Evolutionary conservation across 2,329 filamentous ascomycete species (phyloP).

Genomic region (Trichoderma sp.): DNA sequence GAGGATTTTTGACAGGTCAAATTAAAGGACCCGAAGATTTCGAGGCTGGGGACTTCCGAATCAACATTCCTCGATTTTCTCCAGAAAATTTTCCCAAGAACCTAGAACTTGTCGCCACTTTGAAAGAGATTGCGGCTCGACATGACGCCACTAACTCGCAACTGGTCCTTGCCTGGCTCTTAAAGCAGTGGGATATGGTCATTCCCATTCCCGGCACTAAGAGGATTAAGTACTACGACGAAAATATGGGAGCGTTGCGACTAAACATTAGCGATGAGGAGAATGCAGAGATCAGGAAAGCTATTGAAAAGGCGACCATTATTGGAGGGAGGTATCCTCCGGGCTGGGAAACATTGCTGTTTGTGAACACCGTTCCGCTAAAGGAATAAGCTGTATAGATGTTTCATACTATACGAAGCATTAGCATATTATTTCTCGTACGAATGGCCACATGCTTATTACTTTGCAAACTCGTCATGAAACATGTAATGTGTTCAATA

Average conservation of each 20-base stretch:
- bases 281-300: not conserved
- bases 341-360: not conserved
- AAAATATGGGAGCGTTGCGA: constrained; percentile 1
- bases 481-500: not conserved
- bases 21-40: constrained; percentile 47
- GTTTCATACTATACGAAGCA: not conserved
- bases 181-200: constrained; percentile 58
- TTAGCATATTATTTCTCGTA: not conserved
- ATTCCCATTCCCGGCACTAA: constrained; percentile 57
- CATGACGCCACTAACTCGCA: constrained; percentile 56
- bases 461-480: not conserved
- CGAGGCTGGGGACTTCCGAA: constrained; percentile 40
- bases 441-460: not conserved
- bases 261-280: not conserved
- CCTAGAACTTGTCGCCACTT: constrained; percentile 46
- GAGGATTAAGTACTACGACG: constrained; percentile 37
- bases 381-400: not conserved
- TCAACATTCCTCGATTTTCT: constrained; percentile 20
- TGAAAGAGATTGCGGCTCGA: constrained; percentile 47
- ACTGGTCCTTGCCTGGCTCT: constrained; percentile 61
- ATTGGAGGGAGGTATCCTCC: constrained; percentile 2
- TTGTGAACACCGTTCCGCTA: not conserved
- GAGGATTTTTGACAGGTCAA: constrained; percentile 54
- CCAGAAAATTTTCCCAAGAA: constrained; percentile 42
- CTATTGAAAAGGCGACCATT: not conserved